phyloP scores from a whole-genome alignment of 2,329 filamentous ascomycete genomes.

The Colletotrichum camelliae region DNA sequence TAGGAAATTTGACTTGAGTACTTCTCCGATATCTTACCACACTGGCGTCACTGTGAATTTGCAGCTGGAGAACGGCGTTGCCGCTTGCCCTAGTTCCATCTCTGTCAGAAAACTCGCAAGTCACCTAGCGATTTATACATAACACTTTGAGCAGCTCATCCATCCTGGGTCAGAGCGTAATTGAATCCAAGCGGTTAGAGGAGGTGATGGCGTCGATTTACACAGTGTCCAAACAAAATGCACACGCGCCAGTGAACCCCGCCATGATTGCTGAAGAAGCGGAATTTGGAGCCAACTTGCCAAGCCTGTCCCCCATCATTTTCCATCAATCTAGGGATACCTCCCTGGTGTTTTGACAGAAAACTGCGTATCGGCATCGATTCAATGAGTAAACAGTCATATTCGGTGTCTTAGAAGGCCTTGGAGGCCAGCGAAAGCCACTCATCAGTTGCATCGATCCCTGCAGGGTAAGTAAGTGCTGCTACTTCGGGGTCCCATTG shows the following conservation, averaged over 20 bases:
- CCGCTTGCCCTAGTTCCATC: not conserved
- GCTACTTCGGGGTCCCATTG: not conserved
- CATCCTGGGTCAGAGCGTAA: not conserved
- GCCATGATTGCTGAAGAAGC: not conserved
- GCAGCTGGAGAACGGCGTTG: not conserved
- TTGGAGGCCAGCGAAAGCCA: not conserved
- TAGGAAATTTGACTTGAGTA: not conserved
- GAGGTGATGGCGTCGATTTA: not conserved
- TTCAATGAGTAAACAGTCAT: not conserved
- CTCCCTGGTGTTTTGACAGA: not conserved
- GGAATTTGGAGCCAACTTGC: not conserved
- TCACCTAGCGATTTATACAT: not conserved
- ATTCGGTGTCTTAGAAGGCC: not conserved
- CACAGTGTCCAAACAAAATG: not conserved
- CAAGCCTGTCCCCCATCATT: not conserved
- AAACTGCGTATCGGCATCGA: not conserved
- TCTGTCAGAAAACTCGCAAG: not conserved
- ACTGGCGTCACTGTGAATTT: not conserved
- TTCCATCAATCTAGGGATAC: not conserved
- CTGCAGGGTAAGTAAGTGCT: not conserved
- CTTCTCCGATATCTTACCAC: not conserved
- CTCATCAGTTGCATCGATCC: not conserved
- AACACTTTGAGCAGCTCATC: not conserved
- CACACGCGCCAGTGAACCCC: not conserved
- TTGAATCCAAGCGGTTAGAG: fast-evolving